Conservation (phyloP, 495 filamentous ascomycete species). For the Massariosphaeria phaeospora region DNA sequence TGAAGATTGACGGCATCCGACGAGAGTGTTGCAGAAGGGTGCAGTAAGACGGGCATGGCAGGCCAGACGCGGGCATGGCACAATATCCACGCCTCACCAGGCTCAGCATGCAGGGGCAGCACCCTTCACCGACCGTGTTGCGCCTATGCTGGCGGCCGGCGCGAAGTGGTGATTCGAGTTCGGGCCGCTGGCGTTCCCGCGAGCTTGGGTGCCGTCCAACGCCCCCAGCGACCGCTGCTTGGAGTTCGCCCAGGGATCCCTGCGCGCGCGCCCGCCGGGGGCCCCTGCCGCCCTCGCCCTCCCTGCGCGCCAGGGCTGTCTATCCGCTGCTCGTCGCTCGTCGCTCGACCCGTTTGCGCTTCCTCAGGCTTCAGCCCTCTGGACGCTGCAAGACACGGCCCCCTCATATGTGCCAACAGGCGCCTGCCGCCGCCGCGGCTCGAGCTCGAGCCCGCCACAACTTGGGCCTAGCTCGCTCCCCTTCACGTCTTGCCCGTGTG, state of each 20-base stretch:
- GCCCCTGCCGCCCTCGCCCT: background rate
- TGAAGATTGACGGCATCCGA: background rate
- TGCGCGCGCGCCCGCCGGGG: background rate
- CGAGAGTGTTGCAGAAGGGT: too few relatives aligned
- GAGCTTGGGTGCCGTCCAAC: background rate
- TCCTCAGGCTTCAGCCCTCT: conserved; percentile 8
- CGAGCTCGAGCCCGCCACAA: background rate
- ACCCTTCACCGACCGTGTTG: conserved; percentile 3
- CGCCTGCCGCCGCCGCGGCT: conserved; percentile 5
- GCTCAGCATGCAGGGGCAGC: background rate
- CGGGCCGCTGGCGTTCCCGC: conserved; percentile 19
- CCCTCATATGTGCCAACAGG: conserved; percentile 14
- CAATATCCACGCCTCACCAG: background rate
- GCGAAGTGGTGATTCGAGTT: conserved; percentile 8
- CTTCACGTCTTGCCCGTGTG: conserved; percentile 5
- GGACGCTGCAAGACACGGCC: conserved; percentile 10
- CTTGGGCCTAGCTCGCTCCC: background rate
- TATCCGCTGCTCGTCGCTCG: background rate
- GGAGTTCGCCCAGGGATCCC: background rate
- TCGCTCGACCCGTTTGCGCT: conserved; percentile 1
- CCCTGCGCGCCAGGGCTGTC: too few relatives aligned
- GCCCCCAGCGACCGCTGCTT: conserved; percentile 1
- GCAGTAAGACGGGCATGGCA: conserved; percentile 5
- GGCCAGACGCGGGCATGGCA: conserved; percentile 10
- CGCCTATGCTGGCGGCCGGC: conserved; percentile 13